Evolutionary conservation across 805 yeast genomes (phyloP), one percentile per base, ranked within the genome.

Genomic region (Nakazawaea laoshanensis): DNA sequence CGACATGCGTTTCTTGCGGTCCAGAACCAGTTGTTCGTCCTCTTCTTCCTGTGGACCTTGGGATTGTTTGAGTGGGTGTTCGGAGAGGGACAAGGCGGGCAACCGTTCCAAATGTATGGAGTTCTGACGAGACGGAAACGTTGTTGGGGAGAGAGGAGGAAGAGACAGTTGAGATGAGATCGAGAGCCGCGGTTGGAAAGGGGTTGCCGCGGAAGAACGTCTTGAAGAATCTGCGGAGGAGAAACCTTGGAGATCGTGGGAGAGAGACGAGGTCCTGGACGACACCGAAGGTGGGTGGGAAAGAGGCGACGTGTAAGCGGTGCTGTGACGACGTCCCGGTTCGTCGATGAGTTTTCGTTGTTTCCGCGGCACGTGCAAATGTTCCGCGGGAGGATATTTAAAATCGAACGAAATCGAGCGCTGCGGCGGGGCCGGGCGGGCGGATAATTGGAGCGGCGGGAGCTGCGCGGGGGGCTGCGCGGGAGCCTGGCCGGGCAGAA

Each of bases 191-290:
- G 37, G 25, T 11, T 13, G 31, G 18, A 13, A 6, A 5, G 22
- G 13, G 21, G 13, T 19, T 27, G 32, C 13, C 8, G 23, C 5
- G 2, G 55, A 50, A 1, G 57, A 51, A 14, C 57, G 36, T 19
- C 57, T 42, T 6, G 55, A 50, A 7, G 37, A 16, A 22, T 23
- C 33, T 13, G 41, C 41, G 14, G 40, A 36, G 17, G 51, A 44
- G 18, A 52, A 29, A n/a, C 54, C 51, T 5, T 55, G 47, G 30
- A 45, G 49, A 21, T 52, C 57, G 1, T 54, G 43, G 10, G 55
- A 50, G 25, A 53, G 46, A 4, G 59, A 53, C 3, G 55, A 50
- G 27, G 50, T 52, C 30, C 59, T 39, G 2, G 57, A 52, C n/a
- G 36, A 35, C 4, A 37, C 22, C 3, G 38, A 32, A 7, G 56